Percentiles rank a stretch among this genome's conserved stretches.
phyloP scores from a whole-genome alignment of 176 grass and related monocot species.

The Avena eriantha region DNA sequence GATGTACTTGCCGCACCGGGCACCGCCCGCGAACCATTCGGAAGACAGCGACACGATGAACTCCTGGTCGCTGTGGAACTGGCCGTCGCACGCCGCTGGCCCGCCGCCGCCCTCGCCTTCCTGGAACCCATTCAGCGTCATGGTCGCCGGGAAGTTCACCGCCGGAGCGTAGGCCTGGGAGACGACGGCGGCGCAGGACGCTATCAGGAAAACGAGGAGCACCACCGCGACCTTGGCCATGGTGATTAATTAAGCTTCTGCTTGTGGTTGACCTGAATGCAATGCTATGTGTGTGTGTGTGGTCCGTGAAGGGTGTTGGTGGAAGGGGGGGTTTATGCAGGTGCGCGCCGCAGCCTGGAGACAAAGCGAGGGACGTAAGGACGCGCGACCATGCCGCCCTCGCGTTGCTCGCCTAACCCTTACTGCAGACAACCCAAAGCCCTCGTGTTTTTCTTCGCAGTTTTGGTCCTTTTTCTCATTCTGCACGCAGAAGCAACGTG shows the following conservation, averaged over 20 bases:
- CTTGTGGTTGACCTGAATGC: neutral
- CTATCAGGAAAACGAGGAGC: neutral
- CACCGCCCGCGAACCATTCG: neutral
- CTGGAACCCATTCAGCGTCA: slow-evolving; percentile 36
- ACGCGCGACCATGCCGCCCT: too few species aligned
- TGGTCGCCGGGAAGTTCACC: neutral
- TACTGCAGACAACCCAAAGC: too few species aligned
- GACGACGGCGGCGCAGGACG: neutral
- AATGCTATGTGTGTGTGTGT: neutral
- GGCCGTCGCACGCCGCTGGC: slow-evolving; percentile 16
- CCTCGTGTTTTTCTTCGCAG: too few species aligned
- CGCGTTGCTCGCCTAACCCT: too few species aligned
- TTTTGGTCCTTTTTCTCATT: too few species aligned
- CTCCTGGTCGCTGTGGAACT: neutral
- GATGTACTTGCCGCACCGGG: too few species aligned
- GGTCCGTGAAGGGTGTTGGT: too few species aligned
- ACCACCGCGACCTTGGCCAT: neutral
- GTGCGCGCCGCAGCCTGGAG: too few species aligned
- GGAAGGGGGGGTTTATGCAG: too few species aligned
- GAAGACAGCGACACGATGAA: neutral
- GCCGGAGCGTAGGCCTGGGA: too few species aligned
- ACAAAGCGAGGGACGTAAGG: too few species aligned
- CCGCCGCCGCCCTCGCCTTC: neutral
- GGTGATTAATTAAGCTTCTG: neutral
- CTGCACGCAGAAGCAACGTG: too few species aligned